A percentile compares a stretch with the other conserved stretches of the same genome.
These are phyloP conservation scores for Stygiomarasmius scandens DNA, from an alignment of 1,284 basidiomycete genomes.

Conservation along the genomic window DNA sequence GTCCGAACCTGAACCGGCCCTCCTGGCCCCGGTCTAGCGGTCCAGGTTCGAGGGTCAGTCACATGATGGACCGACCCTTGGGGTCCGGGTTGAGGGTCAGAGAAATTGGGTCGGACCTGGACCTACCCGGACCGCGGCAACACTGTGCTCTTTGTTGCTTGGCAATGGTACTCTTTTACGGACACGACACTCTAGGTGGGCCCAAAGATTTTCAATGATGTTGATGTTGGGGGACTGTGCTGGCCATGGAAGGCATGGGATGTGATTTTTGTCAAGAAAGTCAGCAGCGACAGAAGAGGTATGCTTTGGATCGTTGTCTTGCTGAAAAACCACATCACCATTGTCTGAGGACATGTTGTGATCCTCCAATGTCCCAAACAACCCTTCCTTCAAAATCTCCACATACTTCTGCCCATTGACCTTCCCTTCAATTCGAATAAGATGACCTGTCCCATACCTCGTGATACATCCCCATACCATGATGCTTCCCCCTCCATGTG, in stretches of 20 bases:
- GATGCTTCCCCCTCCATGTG: constrained; percentile 25
- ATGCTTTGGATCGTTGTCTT: constrained; percentile 3
- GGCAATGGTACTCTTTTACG: constrained; percentile 3
- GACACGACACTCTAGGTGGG: constrained; percentile 23
- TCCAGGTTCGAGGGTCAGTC: constrained; percentile 4
- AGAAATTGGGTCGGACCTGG: not conserved
- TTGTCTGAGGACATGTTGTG: not conserved
- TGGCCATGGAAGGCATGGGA: constrained; percentile 30
- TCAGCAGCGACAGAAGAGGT: not conserved
- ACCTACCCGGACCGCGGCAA: constrained; percentile 3
- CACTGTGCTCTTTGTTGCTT: not conserved
- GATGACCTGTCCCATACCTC: constrained; percentile 15
- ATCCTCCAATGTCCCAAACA: not conserved
- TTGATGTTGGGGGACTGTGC: constrained; percentile 34
- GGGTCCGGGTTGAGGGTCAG: constrained; percentile 2
- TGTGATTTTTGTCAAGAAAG: constrained; percentile 17
- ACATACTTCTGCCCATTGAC: constrained; percentile 15
- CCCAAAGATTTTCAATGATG: constrained; percentile 34
- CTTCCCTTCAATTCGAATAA: constrained; percentile 12
- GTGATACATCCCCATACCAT: constrained; percentile 26
- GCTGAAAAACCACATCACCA: not conserved
- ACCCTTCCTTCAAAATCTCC: constrained; percentile 12
- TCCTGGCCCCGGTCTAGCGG: not conserved
- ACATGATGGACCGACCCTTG: not conserved
- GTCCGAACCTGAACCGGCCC: not conserved